Evolutionary conservation across 352 stramenopile genomes (phyloP), one percentile per base, ranked within the genome.

Genomic region (Globisporangium lucens): DNA sequence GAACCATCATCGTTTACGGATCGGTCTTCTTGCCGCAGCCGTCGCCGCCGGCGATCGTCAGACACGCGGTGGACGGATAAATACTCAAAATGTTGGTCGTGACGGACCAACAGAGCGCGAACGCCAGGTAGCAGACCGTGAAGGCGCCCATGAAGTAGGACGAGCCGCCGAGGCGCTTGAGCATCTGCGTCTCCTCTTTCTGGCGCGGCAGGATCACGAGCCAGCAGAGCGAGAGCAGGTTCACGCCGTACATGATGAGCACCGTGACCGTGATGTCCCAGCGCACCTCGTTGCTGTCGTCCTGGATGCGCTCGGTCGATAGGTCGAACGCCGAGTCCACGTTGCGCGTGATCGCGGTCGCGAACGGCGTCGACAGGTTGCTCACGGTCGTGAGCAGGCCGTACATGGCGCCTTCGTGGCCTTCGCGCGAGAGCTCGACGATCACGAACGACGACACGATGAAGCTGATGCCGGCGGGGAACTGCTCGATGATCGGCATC

Each of bases 361-460:
- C 63, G 61, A 91, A 81, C 24, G 83, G 79, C 1, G 66, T 73
- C 27, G 64, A 68, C 8, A 91, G 66, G 68, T 89, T 91, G 64
- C 70, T 73, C 29, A 91, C 80, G 15, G 83, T 91, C 22, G 81
- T 86, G 35, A 91, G 66, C 27, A 91, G 71, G 9, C 83, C 79
- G 63, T 87, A 87, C 68, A 89, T 82, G 43, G 80, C 81, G 27
- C 79, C 79, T 72, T 91, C 83, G 56, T 89, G 72, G 13, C 83
- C 83, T 64, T 86, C 79, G 6, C 70, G 65, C 4, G 80, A 75
- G 3, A 91, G 66, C 68, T 91, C 83, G 9, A 89, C 78, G 15
- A 82, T 76, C 47, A 87, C 82, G 63, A 87, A 91, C 10, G 80
- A 78, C 1, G 68, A 62, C 8, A 91, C 74, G 55, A 87, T 86